Evolutionary conservation across 2,329 filamentous ascomycete genomes (phyloP).

Genomic region (Alternaria longipes): DNA sequence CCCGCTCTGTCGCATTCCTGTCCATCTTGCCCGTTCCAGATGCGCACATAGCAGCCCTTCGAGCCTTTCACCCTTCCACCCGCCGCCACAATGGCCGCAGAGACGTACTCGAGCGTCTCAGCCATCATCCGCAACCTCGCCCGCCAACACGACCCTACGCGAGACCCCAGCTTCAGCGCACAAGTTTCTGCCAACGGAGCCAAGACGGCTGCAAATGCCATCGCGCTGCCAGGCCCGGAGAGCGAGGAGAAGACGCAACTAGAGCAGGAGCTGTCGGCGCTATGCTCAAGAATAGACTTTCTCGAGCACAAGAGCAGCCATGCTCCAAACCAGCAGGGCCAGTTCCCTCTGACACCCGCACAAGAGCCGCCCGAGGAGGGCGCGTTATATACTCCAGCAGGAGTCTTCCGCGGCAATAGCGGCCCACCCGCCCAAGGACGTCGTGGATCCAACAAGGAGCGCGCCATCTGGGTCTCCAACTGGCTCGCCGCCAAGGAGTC

Average conservation of each 20-base stretch:
- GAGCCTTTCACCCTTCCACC: conserved; percentile 30
- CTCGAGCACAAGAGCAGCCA: conserved; percentile 83
- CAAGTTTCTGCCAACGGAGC: conserved; percentile 50
- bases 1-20: conserved; percentile 24
- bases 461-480: conserved; percentile 59
- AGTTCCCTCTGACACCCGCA: conserved; percentile 77
- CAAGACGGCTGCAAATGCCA: conserved; percentile 57
- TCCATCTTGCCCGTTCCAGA: conserved; percentile 33
- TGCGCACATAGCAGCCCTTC: conserved; percentile 47
- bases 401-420: conserved; percentile 43
- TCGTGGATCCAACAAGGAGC: conserved; percentile 48
- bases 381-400: conserved; percentile 59
- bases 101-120: conserved; percentile 50
- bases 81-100: conserved; percentile 44
- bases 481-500: conserved; percentile 64
- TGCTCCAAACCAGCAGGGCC: conserved; percentile 62
- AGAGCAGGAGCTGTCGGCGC: conserved; percentile 82
- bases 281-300: conserved; percentile 79
- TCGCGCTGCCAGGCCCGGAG: conserved; percentile 80
- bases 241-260: conserved; percentile 79
- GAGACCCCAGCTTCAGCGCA: conserved; percentile 56
- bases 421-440: conserved; percentile 39
- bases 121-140: conserved; percentile 60
- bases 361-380: conserved; percentile 71
- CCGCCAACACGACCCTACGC: conserved; percentile 56